phyloP scores from a whole-genome alignment of 1,139 yeast genomes.

The Kazachstania sp. region DNA sequence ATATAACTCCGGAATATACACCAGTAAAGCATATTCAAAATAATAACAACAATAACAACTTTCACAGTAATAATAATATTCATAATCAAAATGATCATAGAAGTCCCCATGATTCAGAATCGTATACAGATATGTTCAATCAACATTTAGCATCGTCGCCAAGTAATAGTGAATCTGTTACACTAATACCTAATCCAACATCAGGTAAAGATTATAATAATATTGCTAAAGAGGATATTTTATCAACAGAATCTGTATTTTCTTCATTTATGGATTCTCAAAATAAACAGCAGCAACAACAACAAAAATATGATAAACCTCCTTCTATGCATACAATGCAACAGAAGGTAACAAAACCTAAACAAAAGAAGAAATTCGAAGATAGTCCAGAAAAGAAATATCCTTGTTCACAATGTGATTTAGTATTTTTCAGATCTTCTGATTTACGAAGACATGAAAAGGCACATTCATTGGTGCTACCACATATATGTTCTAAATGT shows the following conservation, averaged over 20 bases:
- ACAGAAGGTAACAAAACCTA: neutral
- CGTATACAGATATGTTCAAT: neutral
- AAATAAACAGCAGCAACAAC: neutral
- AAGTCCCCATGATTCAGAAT: neutral
- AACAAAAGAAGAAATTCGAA: neutral
- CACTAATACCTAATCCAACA: slow-evolving; percentile 1
- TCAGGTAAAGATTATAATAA: neutral
- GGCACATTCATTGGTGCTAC: slow-evolving; percentile 25
- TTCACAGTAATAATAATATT: neutral
- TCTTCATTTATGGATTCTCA: slow-evolving; percentile 5
- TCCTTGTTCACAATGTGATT: slow-evolving; percentile 25
- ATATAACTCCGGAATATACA: neutral
- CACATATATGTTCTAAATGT: slow-evolving; percentile 57
- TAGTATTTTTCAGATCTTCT: slow-evolving; percentile 25
- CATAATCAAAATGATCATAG: neutral
- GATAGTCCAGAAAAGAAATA: slow-evolving; percentile 5
- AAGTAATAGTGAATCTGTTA: neutral
- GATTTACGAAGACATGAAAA: slow-evolving; percentile 30
- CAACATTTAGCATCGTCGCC: neutral
- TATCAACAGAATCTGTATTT: slow-evolving; percentile 6
- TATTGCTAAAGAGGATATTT: slow-evolving; percentile 4
- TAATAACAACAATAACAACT: neutral
- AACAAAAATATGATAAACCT: neutral
- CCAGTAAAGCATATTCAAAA: neutral
- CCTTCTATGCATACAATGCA: neutral